Conservation (phyloP, 164 flowering plant genomes). For the Annona squamosa region DNA sequence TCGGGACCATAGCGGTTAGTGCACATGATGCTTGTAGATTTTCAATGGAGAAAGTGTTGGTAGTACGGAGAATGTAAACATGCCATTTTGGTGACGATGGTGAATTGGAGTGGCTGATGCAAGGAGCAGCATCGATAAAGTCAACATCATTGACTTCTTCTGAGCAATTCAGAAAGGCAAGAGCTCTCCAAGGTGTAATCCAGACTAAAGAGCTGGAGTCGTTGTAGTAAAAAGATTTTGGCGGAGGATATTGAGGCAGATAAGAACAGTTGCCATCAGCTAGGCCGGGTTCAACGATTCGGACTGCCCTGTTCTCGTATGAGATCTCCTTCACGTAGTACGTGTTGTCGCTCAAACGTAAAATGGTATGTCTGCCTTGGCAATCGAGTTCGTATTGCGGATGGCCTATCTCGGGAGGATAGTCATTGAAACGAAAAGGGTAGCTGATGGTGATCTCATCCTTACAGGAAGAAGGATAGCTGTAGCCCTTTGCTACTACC, state of each 20-base stretch:
- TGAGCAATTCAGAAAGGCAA: neutral
- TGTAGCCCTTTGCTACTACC: neutral
- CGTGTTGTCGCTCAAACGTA: neutral
- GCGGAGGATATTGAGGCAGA: neutral
- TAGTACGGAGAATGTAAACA: neutral
- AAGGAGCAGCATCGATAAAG: neutral
- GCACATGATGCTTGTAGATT: neutral
- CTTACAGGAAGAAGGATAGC: neutral
- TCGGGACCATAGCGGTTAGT: neutral
- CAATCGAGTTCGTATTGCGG: neutral
- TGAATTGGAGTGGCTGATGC: neutral
- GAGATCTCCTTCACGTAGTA: neutral
- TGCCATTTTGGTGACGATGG: neutral
- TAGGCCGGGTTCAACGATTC: neutral
- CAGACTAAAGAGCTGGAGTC: neutral
- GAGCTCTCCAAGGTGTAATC: neutral
- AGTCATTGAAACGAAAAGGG: conserved; percentile 1
- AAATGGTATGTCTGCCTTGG: neutral
- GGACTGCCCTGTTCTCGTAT: neutral
- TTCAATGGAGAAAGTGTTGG: too few species aligned
- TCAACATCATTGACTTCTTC: neutral
- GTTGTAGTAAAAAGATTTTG: neutral
- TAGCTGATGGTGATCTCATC: neutral
- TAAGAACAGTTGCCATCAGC: neutral
- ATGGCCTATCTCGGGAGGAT: neutral